A percentile compares a stretch with the other conserved stretches of the same genome.
Evolutionary conservation across 2,329 filamentous ascomycete genomes (phyloP).

Genomic region (Diplodia mutila): DNA sequence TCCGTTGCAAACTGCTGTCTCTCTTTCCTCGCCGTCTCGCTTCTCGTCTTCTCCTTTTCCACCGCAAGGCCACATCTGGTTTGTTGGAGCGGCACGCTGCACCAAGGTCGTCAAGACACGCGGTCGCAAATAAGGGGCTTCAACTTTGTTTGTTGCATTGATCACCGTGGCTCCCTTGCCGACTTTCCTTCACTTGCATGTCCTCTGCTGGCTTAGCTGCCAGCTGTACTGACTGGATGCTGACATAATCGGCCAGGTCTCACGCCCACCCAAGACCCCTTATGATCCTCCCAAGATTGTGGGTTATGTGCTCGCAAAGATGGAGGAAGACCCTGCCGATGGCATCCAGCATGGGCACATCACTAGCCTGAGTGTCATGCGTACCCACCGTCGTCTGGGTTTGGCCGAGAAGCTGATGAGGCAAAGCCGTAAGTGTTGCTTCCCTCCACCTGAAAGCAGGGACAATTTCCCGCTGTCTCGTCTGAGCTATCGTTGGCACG

Average conservation of each 20-base stretch:
- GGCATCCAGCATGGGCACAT: conserved; percentile 95
- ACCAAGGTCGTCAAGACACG: not conserved
- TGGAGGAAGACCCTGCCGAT: conserved; percentile 96
- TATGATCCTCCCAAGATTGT: conserved; percentile 97
- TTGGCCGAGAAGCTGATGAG: conserved; percentile 98
- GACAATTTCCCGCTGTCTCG: not conserved
- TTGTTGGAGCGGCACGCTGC: not conserved
- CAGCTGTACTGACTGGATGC: not conserved
- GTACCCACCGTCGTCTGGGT: conserved; percentile 86
- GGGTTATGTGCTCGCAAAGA: conserved; percentile 98
- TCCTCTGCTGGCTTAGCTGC: not conserved
- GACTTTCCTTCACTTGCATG: not conserved
- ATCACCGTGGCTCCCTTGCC: not conserved
- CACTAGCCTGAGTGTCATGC: conserved; percentile 92
- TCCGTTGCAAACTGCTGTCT: not conserved
- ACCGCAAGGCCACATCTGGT: not conserved
- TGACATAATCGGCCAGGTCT: conserved; percentile 54
- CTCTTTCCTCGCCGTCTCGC: not conserved
- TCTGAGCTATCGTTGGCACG: not conserved
- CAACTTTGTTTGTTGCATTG: not conserved
- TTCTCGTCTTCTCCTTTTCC: conserved; percentile 16
- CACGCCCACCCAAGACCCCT: conserved; percentile 71
- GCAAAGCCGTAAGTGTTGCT: conserved; percentile 74
- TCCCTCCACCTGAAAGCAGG: not conserved
- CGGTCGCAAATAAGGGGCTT: not conserved